Evolutionary conservation across 1,284 basidiomycete genomes (phyloP).

Genomic region (Anthracocystis setariae): DNA sequence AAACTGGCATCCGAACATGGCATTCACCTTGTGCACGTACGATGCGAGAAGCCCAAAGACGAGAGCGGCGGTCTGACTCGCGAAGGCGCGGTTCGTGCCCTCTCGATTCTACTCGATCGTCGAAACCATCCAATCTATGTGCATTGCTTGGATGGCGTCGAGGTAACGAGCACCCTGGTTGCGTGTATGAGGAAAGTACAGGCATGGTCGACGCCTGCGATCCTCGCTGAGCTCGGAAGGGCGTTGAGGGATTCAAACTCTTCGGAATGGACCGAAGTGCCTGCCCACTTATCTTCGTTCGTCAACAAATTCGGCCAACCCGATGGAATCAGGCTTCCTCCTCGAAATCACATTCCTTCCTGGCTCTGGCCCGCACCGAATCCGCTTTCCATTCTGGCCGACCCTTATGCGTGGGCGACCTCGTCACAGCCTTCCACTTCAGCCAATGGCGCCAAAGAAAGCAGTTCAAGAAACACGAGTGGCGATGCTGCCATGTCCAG

Average conservation of each 20-base stretch:
- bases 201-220: conserved; percentile 52
- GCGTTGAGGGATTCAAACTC: conserved; percentile 52
- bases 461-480: conserved; percentile 1
- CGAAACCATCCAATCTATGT: conserved; percentile 63
- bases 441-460: conserved; percentile 10
- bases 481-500: conserved; percentile 6
- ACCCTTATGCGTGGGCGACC: conserved; percentile 37
- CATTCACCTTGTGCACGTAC: conserved; percentile 56
- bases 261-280: conserved; percentile 49
- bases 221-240: conserved; percentile 56
- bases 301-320: conserved; percentile 61
- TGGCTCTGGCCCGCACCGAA: conserved; percentile 58
- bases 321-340: conserved; percentile 56
- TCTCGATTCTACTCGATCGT: conserved; percentile 55
- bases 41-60: conserved; percentile 65
- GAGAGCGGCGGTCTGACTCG: conserved; percentile 60
- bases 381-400: conserved; percentile 31
- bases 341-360: conserved; percentile 49
- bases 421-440: conserved; percentile 6
- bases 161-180: conserved; percentile 58
- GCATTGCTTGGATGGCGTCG: conserved; percentile 65
- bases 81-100: conserved; percentile 57
- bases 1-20: conserved; percentile 4
- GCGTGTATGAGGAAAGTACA: conserved; percentile 64
- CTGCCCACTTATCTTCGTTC: conserved; percentile 55